Percentiles rank a stretch among this genome's conserved stretches.
Evolutionary conservation across 345 rosid genomes (phyloP).

Genomic region (Eucalyptus erythrocorys): DNA sequence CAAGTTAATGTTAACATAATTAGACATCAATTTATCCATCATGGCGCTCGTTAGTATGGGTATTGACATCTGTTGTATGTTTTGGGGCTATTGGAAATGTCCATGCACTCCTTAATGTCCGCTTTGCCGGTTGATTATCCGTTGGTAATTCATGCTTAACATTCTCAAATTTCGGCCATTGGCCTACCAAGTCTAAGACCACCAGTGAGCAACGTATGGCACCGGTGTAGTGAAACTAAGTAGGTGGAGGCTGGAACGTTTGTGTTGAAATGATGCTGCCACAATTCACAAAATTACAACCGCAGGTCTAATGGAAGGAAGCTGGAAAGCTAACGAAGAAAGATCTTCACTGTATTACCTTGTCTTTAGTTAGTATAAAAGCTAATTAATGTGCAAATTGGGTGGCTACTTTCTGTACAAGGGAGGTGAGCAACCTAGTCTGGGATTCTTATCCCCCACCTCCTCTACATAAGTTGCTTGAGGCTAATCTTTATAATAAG

Average conservation of each 20-base stretch:
- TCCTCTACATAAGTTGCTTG: neutral
- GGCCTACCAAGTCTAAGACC: neutral
- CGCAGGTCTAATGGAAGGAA: neutral
- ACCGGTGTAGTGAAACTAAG: neutral
- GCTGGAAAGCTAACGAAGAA: neutral
- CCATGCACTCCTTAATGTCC: neutral
- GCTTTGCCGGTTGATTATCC: neutral
- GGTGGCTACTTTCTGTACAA: neutral
- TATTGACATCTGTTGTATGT: neutral
- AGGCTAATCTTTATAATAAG: neutral
- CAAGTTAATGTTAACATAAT: neutral
- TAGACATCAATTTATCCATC: neutral
- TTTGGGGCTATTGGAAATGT: neutral
- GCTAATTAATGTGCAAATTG: neutral
- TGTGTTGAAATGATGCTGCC: neutral
- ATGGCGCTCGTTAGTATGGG: neutral
- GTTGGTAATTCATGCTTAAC: neutral
- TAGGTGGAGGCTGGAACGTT: neutral
- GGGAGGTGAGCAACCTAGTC: neutral
- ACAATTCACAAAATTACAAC: neutral
- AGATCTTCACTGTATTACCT: neutral
- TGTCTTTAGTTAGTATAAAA: neutral
- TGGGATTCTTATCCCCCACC: neutral
- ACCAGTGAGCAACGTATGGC: neutral
- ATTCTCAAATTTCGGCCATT: neutral